A percentile compares a stretch with the other conserved stretches of the same genome.
phyloP scores from a whole-genome alignment of 495 filamentous ascomycete genomes.

The Xylaria sp. region DNA sequence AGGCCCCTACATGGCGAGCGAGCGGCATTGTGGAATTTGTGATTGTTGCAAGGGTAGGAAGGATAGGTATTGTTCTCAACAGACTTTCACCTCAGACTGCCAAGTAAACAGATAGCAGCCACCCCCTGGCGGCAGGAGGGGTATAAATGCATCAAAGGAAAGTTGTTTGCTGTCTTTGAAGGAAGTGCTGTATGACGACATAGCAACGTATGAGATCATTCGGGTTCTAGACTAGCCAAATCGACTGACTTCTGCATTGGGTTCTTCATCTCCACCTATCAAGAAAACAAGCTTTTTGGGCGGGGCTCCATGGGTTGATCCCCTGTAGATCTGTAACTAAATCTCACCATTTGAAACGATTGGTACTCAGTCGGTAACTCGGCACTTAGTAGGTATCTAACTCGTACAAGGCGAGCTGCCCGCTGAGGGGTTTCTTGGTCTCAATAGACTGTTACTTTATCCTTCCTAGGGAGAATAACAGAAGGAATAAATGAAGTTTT shows the following conservation, averaged over 20 bases:
- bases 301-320: background rate
- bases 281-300: constrained; percentile 18
- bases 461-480: background rate
- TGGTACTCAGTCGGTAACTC: too few relatives aligned
- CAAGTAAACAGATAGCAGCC: background rate
- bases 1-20: constrained; percentile 28
- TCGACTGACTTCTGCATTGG: background rate
- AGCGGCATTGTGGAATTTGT: constrained; percentile 10
- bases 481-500: background rate
- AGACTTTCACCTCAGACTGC: background rate
- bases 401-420: background rate
- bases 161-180: background rate
- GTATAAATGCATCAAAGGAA: constrained; percentile 1
- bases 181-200: constrained; percentile 8
- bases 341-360: too few relatives aligned
- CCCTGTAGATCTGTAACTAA: constrained; percentile 15
- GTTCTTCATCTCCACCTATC: background rate
- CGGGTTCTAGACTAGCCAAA: background rate
- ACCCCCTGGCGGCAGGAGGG: background rate
- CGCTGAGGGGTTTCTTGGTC: background rate
- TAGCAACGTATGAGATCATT: background rate
- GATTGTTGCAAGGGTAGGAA: background rate
- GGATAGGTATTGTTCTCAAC: background rate
- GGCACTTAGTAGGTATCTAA: background rate
- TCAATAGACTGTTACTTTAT: too few relatives aligned